phyloP scores from a whole-genome alignment of 768 basidiomycete species.

The Tulasnella sp. region DNA sequence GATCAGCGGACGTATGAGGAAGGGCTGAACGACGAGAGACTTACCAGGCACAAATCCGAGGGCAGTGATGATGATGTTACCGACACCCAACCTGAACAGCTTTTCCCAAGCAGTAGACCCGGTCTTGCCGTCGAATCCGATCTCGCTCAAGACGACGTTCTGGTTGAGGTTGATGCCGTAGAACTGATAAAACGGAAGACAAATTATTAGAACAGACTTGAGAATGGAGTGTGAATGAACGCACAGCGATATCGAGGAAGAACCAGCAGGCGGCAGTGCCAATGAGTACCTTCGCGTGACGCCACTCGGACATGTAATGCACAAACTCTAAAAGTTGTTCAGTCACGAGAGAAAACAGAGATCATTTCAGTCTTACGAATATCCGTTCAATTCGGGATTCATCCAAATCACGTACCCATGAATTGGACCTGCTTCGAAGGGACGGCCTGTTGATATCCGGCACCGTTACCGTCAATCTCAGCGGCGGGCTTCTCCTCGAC shows the following conservation, averaged over 20 bases:
- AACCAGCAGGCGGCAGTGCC: constrained; percentile 66
- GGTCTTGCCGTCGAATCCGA: constrained; percentile 48
- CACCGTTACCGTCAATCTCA: no score
- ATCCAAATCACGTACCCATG: constrained; percentile 28
- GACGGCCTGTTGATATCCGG: no score
- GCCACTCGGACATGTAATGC: constrained; percentile 60
- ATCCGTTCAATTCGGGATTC: not conserved
- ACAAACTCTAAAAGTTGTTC: constrained; percentile 39
- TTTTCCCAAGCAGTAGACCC: constrained; percentile 48
- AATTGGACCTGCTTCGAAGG: constrained; percentile 40
- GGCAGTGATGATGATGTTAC: constrained; percentile 59
- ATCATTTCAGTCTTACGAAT: no score
- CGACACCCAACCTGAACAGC: constrained; percentile 54
- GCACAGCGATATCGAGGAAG: constrained; percentile 56
- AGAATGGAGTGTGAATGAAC: not conserved
- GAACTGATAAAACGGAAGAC: constrained; percentile 33
- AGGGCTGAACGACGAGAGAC: constrained; percentile 52
- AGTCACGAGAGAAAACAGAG: no score
- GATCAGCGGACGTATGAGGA: constrained; percentile 48
- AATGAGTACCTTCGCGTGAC: constrained; percentile 52
- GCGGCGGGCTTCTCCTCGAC: not conserved
- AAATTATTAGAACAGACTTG: not conserved
- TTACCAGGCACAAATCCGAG: constrained; percentile 64
- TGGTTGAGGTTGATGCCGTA: constrained; percentile 54
- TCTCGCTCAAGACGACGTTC: constrained; percentile 58